Evolutionary conservation across 2,329 filamentous ascomycete species (phyloP).

Genomic region (Chalara sp.): DNA sequence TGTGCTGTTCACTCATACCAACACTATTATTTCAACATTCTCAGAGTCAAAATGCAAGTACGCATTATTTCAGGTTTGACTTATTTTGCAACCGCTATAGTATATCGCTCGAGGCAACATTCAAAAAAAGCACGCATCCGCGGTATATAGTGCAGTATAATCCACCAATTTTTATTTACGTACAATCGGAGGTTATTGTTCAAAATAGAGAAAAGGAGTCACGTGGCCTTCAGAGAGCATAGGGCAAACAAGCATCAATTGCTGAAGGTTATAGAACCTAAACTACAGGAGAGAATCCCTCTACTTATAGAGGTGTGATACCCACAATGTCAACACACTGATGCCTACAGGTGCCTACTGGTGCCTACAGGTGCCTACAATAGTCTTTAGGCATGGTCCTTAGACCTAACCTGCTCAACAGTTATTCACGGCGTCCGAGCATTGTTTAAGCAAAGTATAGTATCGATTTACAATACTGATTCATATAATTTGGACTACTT

Average conservation of each 20-base stretch:
- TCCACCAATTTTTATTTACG: neutral
- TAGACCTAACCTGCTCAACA: too few species aligned
- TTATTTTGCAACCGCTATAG: neutral
- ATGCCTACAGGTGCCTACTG: too few species aligned
- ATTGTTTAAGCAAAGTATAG: conserved; percentile 2
- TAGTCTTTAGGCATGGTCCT: too few species aligned
- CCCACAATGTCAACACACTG: too few species aligned
- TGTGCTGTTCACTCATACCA: too few species aligned
- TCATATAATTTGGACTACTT: conserved; percentile 5
- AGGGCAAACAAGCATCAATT: too few species aligned
- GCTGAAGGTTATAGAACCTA: too few species aligned
- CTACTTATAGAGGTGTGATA: too few species aligned
- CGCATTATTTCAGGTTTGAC: neutral
- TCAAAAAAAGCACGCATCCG: neutral
- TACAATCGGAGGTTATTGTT: neutral
- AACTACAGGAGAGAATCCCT: too few species aligned
- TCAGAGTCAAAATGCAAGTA: neutral
- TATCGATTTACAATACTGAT: conserved; percentile 8
- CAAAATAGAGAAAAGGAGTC: too few species aligned
- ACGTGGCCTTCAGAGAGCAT: too few species aligned
- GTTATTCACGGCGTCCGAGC: neutral
- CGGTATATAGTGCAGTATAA: neutral
- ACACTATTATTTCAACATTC: neutral
- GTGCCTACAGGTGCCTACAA: too few species aligned
- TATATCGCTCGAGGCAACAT: neutral